Evolutionary conservation across 2,329 filamentous ascomycete genomes (phyloP).

Genomic region (Ophiostoma populinum): DNA sequence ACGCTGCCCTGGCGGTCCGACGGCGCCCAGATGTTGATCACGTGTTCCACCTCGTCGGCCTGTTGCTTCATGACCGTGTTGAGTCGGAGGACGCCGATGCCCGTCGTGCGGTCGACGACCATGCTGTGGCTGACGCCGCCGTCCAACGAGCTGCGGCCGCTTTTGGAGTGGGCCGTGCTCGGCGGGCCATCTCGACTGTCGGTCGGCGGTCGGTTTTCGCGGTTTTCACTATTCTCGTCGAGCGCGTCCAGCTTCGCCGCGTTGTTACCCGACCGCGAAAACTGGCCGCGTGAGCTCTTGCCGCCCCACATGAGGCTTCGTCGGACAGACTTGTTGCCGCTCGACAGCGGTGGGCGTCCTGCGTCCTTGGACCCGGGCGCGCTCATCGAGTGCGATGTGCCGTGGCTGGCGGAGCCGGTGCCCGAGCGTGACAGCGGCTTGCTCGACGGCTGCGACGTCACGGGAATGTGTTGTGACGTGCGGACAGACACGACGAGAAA

Average conservation of each 20-base stretch:
- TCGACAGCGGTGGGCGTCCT: constrained; percentile 29
- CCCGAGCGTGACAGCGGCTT: constrained; percentile 37
- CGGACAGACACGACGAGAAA: constrained; percentile 74
- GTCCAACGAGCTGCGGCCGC: constrained; percentile 7
- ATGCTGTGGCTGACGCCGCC: constrained; percentile 17
- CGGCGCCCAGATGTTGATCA: constrained; percentile 62
- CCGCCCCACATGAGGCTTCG: constrained; percentile 55
- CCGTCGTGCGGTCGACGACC: constrained; percentile 49
- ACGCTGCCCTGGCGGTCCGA: constrained; percentile 26
- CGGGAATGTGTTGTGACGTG: constrained; percentile 32
- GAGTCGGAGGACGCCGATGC: constrained; percentile 60
- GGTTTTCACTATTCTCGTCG: constrained; percentile 34
- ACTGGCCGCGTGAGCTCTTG: constrained; percentile 35
- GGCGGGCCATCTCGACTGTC: constrained; percentile 33
- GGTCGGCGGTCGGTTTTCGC: constrained; percentile 17
- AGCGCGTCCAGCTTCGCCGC: constrained; percentile 36
- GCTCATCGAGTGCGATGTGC: constrained; percentile 21
- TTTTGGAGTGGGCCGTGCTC: constrained; percentile 36
- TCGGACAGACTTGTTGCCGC: constrained; percentile 36
- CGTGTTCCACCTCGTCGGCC: constrained; percentile 54
- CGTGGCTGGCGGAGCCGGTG: constrained; percentile 22
- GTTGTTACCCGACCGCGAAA: constrained; percentile 29
- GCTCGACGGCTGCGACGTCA: constrained; percentile 10
- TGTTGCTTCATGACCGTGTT: constrained; percentile 58
- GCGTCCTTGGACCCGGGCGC: constrained; percentile 22